Evolutionary conservation across 2,329 filamentous ascomycete genomes (phyloP).

Genomic region (Colletotrichum sp.): DNA sequence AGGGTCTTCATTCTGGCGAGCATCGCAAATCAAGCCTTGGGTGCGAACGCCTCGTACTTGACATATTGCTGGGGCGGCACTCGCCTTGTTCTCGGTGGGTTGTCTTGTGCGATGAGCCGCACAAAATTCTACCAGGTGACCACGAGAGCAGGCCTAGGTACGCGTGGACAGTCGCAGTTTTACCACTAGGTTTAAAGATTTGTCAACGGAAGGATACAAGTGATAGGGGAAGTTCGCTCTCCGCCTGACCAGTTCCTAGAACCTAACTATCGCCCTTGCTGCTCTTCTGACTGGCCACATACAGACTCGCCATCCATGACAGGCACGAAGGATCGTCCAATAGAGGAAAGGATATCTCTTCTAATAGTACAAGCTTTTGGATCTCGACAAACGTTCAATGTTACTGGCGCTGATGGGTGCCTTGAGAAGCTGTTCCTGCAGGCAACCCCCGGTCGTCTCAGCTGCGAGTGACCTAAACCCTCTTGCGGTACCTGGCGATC

Average conservation of each 20-base stretch:
- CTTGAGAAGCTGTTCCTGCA: not conserved
- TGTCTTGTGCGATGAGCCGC: not conserved
- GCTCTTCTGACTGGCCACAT: not conserved
- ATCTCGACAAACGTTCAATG: not conserved
- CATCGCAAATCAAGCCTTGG: not conserved
- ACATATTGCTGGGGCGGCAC: not conserved
- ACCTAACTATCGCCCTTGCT: not conserved
- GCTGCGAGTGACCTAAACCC: not conserved
- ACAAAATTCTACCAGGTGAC: not conserved
- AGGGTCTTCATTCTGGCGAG: not conserved
- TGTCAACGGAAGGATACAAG: not conserved
- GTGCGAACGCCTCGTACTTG: not conserved
- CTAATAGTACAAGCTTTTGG: not conserved
- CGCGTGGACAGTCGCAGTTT: not conserved
- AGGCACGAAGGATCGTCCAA: not conserved
- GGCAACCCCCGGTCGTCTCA: not conserved
- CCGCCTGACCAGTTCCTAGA: not conserved
- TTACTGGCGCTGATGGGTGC: not conserved
- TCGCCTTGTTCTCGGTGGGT: rapidly evolving
- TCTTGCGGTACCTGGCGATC: not conserved
- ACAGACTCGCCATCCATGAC: not conserved
- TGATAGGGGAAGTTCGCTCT: not conserved
- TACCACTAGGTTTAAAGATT: not conserved
- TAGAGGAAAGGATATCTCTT: not conserved
- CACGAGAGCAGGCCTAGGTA: not conserved